These are phyloP conservation scores for Fusarium odoratissimum DNA, from an alignment of 2,329 filamentous ascomycete species.

Conservation along the genomic window DNA sequence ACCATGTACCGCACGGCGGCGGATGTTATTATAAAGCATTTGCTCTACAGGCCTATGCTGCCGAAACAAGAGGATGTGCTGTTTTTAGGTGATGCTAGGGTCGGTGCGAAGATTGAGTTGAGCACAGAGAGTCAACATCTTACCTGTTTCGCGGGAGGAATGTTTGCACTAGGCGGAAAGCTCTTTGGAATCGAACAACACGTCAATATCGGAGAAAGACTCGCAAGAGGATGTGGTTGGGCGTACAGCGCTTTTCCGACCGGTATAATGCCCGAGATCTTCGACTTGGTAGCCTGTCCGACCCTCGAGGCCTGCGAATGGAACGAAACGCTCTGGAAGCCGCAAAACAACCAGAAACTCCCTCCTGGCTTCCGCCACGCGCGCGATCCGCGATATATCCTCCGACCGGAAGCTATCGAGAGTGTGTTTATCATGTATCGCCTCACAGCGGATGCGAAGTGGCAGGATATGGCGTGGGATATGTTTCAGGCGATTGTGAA, in stretches of 20 bases:
- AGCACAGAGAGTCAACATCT: conserved; percentile 63
- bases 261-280: conserved; percentile 70
- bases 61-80: conserved; percentile 71
- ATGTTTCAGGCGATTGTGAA: conserved; percentile 63
- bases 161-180: conserved; percentile 72
- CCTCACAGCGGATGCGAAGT: conserved; percentile 59
- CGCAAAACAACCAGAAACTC: conserved; percentile 35
- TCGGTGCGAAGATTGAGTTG: conserved; percentile 40
- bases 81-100: conserved; percentile 48
- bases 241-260: conserved; percentile 65
- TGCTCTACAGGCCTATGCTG: conserved; percentile 78
- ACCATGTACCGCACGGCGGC: conserved; percentile 74
- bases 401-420: conserved; percentile 64
- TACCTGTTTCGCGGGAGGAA: conserved; percentile 75
- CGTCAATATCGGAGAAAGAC: conserved; percentile 59
- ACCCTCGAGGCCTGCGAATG: conserved; percentile 46
- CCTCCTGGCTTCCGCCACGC: conserved; percentile 72
- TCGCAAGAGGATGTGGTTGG: conserved; percentile 68
- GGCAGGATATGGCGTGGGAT: conserved; percentile 63
- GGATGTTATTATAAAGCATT: conserved; percentile 68
- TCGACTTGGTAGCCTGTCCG: conserved; percentile 60
- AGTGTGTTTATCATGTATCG: conserved; percentile 63
- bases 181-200: conserved; percentile 64
- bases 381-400: conserved; percentile 61
- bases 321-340: conserved; percentile 23